Conservation (phyloP, 139 green algal genomes). For the Chloropicon primus region DNA sequence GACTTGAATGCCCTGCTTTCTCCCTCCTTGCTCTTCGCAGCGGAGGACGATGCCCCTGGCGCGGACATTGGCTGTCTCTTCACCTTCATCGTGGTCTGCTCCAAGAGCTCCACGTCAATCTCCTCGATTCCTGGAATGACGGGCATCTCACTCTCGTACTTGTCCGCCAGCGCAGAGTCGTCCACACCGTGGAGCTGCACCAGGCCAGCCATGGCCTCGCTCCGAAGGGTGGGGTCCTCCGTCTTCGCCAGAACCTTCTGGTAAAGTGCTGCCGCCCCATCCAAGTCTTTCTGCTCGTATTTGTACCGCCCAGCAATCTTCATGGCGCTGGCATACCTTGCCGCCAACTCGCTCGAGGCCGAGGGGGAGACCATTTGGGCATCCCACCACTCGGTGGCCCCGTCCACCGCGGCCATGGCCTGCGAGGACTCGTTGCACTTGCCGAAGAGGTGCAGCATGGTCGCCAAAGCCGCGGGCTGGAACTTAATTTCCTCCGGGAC, state of each 20-base stretch:
- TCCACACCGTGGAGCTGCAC: background rate
- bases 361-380: background rate
- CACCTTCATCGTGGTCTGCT: background rate
- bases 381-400: background rate
- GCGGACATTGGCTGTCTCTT: background rate
- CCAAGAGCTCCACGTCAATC: background rate
- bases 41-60: no score
- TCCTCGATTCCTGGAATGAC: background rate
- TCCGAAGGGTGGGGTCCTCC: background rate
- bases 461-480: background rate
- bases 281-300: background rate
- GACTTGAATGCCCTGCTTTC: no score
- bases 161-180: background rate
- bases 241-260: background rate
- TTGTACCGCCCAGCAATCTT: background rate
- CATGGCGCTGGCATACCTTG: background rate
- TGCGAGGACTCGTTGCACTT: background rate
- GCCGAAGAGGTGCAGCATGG: background rate
- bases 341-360: background rate
- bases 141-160: background rate
- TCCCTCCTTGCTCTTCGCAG: no score
- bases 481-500: background rate
- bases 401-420: background rate
- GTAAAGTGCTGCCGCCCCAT: background rate
- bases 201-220: background rate